Evolutionary conservation across 495 filamentous ascomycete species (phyloP).

Genomic region (Talaromyces ruber): DNA sequence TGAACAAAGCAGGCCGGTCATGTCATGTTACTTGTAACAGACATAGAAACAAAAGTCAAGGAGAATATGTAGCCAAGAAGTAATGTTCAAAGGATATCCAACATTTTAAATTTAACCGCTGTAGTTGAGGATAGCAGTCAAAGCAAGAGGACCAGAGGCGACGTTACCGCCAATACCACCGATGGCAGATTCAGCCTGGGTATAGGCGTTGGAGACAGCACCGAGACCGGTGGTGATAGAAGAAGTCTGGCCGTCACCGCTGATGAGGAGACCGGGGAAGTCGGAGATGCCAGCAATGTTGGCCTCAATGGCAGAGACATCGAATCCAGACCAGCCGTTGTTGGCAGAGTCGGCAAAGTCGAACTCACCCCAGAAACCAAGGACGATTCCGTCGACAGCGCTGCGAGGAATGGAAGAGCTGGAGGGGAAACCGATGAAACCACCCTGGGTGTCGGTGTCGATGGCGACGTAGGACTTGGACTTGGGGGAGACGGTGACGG

Average conservation of each 20-base stretch:
- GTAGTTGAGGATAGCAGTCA: constrained; percentile 23
- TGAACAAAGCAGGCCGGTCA: neutral
- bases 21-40: neutral
- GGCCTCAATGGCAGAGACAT: constrained; percentile 31
- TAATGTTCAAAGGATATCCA: neutral
- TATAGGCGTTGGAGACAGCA: constrained; percentile 29
- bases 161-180: constrained; percentile 35
- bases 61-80: neutral
- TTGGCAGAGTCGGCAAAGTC: constrained; percentile 28
- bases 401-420: constrained; percentile 3
- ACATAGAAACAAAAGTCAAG: constrained; percentile 1
- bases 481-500: constrained; percentile 28
- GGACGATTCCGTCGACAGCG: constrained; percentile 8
- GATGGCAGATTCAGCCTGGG: constrained; percentile 19
- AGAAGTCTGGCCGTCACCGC: constrained; percentile 21
- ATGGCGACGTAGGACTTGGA: constrained; percentile 39
- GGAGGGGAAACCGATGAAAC: constrained; percentile 15
- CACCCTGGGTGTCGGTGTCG: constrained; percentile 35
- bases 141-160: constrained; percentile 17
- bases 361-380: constrained; percentile 34
- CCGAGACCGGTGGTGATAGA: constrained; percentile 19
- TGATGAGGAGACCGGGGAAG: constrained; percentile 9
- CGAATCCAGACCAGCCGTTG: constrained; percentile 31
- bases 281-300: constrained; percentile 19
- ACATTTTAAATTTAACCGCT: constrained; percentile 13